phyloP scores from a whole-genome alignment of 179 eudicot genomes.

The Gypsophila paniculata region DNA sequence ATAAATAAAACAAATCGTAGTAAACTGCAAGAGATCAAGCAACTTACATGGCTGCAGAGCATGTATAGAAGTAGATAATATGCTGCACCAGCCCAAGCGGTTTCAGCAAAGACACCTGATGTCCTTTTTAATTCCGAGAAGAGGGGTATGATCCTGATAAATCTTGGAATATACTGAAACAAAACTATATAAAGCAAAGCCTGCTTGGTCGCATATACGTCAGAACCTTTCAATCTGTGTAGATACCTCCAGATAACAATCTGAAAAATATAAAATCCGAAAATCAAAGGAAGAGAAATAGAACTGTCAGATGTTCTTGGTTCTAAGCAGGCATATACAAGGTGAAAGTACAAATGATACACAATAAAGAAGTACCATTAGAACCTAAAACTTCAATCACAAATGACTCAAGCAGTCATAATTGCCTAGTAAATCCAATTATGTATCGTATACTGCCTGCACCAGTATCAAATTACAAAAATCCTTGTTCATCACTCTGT shows the following conservation, averaged over 20 bases:
- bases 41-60: constrained; percentile 95
- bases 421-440: neutral
- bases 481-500: neutral
- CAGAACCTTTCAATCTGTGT: constrained; percentile 60
- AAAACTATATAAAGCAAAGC: constrained; percentile 64
- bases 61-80: constrained; percentile 78
- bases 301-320: neutral
- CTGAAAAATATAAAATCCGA: constrained; percentile 37
- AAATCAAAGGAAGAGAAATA: constrained; percentile 2
- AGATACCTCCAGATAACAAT: constrained; percentile 84
- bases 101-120: constrained; percentile 91
- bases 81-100: constrained; percentile 99
- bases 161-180: constrained; percentile 79
- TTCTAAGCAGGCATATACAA: neutral
- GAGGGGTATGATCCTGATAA: constrained; percentile 61
- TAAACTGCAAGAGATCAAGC: neutral
- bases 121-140: constrained; percentile 84
- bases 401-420: neutral
- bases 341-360: neutral
- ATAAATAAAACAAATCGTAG: neutral
- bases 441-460: no score
- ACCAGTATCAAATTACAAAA: neutral
- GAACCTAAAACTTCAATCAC: neutral
- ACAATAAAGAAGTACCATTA: neutral
- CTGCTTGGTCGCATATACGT: constrained; percentile 72